Conservation (phyloP, 2,329 filamentous ascomycete species). For the Aspergillus glaucus region DNA sequence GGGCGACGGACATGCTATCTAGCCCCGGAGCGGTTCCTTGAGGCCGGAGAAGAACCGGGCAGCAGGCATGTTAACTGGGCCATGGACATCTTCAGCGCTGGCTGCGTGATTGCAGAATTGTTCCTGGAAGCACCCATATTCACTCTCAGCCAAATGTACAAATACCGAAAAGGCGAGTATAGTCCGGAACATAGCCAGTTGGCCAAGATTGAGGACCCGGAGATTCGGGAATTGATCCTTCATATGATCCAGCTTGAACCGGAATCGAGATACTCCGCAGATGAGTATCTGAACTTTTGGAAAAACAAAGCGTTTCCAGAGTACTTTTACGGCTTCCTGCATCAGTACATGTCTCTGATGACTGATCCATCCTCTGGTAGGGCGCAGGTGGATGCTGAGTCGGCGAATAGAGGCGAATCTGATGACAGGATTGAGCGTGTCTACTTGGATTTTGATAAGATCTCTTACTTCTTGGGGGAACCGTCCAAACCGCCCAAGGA, state of each 20-base stretch:
- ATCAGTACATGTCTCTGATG: slow-evolving; percentile 95
- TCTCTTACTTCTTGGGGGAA: slow-evolving; percentile 86
- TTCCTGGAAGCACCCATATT: slow-evolving; percentile 97
- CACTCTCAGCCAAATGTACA: slow-evolving; percentile 90
- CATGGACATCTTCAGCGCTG: slow-evolving; percentile 97
- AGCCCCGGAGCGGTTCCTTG: slow-evolving; percentile 85
- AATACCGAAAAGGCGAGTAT: slow-evolving; percentile 87
- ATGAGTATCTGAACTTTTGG: slow-evolving; percentile 91
- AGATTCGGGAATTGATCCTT: slow-evolving; percentile 79
- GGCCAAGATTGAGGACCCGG: slow-evolving; percentile 77
- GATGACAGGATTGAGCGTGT: slow-evolving; percentile 93
- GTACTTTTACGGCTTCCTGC: slow-evolving; percentile 96
- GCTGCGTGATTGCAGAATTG: slow-evolving; percentile 93
- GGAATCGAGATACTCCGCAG: slow-evolving; percentile 82
- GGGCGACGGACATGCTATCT: slow-evolving; percentile 89
- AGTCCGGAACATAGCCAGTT: slow-evolving; percentile 76
- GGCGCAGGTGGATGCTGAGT: slow-evolving; percentile 60
- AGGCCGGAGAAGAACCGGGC: slow-evolving; percentile 60
- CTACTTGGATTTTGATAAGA: slow-evolving; percentile 94
- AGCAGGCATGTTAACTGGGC: slow-evolving; percentile 70
- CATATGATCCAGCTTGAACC: slow-evolving; percentile 97
- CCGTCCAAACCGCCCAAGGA: slow-evolving; percentile 45
- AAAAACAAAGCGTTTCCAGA: slow-evolving; percentile 86
- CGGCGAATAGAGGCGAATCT: slow-evolving; percentile 72
- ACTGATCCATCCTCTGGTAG: slow-evolving; percentile 83